Percentiles rank a stretch among this genome's conserved stretches.
Conservation (phyloP, 352 stramenopile species). For the Pythium chondricola region DNA sequence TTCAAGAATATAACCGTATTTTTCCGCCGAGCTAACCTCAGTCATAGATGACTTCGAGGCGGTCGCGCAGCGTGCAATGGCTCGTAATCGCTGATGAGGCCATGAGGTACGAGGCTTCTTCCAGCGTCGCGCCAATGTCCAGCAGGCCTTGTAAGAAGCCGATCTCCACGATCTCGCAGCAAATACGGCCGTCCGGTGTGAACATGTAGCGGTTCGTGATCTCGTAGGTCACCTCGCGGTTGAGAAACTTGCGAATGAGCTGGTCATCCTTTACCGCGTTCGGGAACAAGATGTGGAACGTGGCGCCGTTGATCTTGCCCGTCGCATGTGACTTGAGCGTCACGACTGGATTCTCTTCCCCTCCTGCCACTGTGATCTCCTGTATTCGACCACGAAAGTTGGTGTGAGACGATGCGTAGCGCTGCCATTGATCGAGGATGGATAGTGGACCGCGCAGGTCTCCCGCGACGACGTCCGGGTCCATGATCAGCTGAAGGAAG, state of each 20-base stretch:
- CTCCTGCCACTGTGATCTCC: slow-evolving; percentile 1
- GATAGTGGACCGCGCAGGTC: slow-evolving; percentile 10
- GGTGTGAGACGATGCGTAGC: slow-evolving; percentile 11
- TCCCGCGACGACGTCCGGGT: slow-evolving; percentile 7
- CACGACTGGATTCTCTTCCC: slow-evolving; percentile 7
- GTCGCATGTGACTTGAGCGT: slow-evolving; percentile 6
- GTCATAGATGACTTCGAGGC: no score
- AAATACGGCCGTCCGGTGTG: slow-evolving; percentile 11
- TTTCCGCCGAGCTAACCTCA: no score
- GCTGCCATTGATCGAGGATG: slow-evolving; percentile 16
- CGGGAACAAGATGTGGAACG: slow-evolving; percentile 17
- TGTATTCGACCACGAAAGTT: slow-evolving; percentile 2
- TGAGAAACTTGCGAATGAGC: slow-evolving; percentile 12
- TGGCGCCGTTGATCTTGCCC: slow-evolving; percentile 15
- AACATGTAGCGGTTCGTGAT: slow-evolving; percentile 16
- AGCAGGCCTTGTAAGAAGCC: slow-evolving; percentile 10
- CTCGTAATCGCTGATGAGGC: slow-evolving; percentile 5
- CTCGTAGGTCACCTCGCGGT: slow-evolving; percentile 9
- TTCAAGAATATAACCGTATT: no score
- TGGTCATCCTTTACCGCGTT: slow-evolving; percentile 1
- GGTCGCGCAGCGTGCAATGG: slow-evolving; percentile 9
- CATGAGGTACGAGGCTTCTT: slow-evolving; percentile 11
- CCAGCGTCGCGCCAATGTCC: neutral
- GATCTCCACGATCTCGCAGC: slow-evolving; percentile 10
- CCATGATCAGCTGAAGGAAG: slow-evolving; percentile 13